Evolutionary conservation across 75 land plant genomes (phyloP).

Genomic region (Sequoia sempervirens): DNA sequence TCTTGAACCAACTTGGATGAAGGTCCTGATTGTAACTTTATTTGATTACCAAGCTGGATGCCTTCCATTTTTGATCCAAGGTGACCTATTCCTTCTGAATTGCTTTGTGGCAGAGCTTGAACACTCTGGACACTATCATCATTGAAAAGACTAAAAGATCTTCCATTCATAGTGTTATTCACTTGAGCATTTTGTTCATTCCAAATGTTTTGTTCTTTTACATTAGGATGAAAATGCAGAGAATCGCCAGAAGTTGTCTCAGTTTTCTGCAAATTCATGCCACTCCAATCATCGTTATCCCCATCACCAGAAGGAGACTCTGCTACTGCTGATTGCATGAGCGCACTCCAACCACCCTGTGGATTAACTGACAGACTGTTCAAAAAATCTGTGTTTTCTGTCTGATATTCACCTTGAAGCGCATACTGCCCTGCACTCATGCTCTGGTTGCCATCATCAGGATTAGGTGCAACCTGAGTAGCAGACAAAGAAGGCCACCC

Average conservation of each 20-base stretch:
- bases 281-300: constrained; percentile 57
- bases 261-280: constrained; percentile 40
- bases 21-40: background rate
- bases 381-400: constrained; percentile 20
- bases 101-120: constrained; percentile 34
- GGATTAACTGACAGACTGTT: constrained; percentile 36
- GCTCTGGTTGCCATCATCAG: constrained; percentile 21
- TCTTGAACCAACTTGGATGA: constrained; percentile 4
- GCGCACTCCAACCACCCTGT: constrained; percentile 76
- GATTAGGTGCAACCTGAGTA: constrained; percentile 7
- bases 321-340: constrained; percentile 75
- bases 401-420: constrained; percentile 17
- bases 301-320: constrained; percentile 69
- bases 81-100: constrained; percentile 3
- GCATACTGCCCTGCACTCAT: constrained; percentile 16
- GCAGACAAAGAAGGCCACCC: constrained; percentile 19
- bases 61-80: constrained; percentile 5
- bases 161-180: constrained; percentile 30
- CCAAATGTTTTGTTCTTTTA: constrained; percentile 24
- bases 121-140: constrained; percentile 17
- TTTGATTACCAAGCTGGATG: constrained; percentile 4
- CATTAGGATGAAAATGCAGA: constrained; percentile 16
- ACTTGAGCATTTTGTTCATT: constrained; percentile 24
- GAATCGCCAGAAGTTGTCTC: constrained; percentile 36
- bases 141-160: constrained; percentile 15